Evolutionary conservation across 1,139 yeast species (phyloP), one percentile per base, ranked within the genome.

Genomic region (Arxiozyma heterogenica): DNA sequence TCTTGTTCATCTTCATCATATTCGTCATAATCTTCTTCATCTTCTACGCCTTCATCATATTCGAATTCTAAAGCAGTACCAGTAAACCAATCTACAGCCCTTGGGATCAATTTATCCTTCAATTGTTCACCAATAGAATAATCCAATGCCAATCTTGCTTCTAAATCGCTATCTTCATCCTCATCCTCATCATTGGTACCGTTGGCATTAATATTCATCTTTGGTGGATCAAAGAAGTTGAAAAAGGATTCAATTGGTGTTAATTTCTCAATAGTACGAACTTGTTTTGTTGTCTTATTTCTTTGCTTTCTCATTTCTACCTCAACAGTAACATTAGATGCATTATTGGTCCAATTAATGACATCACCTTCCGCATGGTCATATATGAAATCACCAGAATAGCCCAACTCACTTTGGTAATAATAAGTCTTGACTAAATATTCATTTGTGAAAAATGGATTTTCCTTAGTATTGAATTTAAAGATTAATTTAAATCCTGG

Each of bases 291-390:
- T 71, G 86, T 90, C 77, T 93, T 94, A 74, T 94, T 94, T 75
- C 98, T 85, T 76, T 93, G 99, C 74, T 93, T 93, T 75, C 97
- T 86, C 79, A 90, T 86, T 76, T 93, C 98, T 57, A 93, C 83
- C 61, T 78, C 76, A 58, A 91, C 82, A 41, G 98, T 93, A 54
- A 88, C 90, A 69, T 93, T 91, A 60, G 77, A 75, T 63, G 86
- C 95, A 65, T 86, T 83, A 54, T 84, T 79, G 60, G 74, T 76
- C 99, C 99, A 93, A 64, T 85, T 76, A 70, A 94, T 87, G 55
- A 81, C 83, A 63, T 83, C 80, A 52, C 98, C 98, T 67, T 88
- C 95, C 9, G 98, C 98, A 69, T 88, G 96, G 73, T 91, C 98
- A 71, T 91, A 94, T 61, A 93, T 90, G 71, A 88, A 93, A 71